phyloP scores from a whole-genome alignment of 345 rosid genomes.

The Schrenkiella parvula region DNA sequence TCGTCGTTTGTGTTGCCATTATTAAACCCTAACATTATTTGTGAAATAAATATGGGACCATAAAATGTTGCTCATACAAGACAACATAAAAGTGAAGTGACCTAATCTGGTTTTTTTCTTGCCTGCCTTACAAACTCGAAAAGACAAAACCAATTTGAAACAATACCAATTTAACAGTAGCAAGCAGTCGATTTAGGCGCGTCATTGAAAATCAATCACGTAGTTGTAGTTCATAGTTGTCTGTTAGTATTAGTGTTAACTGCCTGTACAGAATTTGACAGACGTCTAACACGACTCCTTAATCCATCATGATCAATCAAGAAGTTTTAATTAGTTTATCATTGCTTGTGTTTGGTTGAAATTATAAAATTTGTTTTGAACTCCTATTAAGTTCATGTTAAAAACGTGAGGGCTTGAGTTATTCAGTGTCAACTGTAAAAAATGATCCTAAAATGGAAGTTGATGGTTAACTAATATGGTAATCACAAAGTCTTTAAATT shows the following conservation, averaged over 20 bases:
- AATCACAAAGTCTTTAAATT: neutral
- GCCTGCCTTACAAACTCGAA: slow-evolving; percentile 4
- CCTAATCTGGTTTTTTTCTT: neutral
- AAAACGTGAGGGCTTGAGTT: neutral
- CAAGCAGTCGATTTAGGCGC: neutral
- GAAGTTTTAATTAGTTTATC: neutral
- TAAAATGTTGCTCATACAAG: neutral
- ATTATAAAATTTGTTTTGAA: neutral
- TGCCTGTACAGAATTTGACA: neutral
- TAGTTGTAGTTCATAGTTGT: neutral
- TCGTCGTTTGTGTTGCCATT: neutral
- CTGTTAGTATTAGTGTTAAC: neutral
- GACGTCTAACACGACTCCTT: neutral
- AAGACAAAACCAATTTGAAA: neutral
- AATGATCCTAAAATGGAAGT: neutral
- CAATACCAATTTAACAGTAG: neutral
- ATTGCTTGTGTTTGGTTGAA: neutral
- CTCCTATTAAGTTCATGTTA: neutral
- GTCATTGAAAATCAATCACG: neutral
- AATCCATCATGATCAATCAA: neutral
- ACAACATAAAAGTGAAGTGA: neutral
- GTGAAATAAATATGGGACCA: neutral
- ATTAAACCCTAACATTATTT: neutral
- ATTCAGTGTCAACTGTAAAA: neutral
- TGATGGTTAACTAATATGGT: neutral